Evolutionary conservation across 164 flowering plant genomes (phyloP), one percentile per base, ranked within the genome.

Genomic region (Vitis amurensis): DNA sequence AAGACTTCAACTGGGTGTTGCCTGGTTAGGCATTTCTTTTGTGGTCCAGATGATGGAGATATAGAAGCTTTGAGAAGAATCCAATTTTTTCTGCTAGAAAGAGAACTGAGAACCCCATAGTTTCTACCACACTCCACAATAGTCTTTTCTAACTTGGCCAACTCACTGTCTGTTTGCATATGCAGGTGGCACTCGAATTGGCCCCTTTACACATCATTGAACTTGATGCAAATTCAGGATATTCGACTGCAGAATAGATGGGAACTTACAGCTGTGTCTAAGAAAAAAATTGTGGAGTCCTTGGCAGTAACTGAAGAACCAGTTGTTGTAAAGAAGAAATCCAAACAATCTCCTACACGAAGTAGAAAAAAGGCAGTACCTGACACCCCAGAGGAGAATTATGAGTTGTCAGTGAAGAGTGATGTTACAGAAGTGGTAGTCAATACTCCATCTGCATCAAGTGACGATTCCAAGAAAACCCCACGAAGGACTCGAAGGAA

Each of bases 181-280:
- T 75, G 74, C 80, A 85, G 92, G 81, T 83, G 86, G 82, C 76
- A 80, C 5, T 71, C 71, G 13, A 75, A 67, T 70, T 79, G 75
- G 69, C 69, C 70, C 10, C 47, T 66, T 64, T 60, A 50, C 23
- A 67, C 70, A 8, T 66, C 79, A 9, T 62, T 70, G 23, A 74
- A 71, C 64, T 68, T 74, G 23, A 63, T 77, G 60, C 78, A 78
- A 23, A 56, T 81, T 76, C 76, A 68, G 65, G 74, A 61, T 68
- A 44, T 75, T 65, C 72, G 79, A 72, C 67, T 67, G 59, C 80
- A 51, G 6, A 75, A 47, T 66, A 82, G 80, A 59, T 77, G 81
- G 85, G 56, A 60, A 55, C 53, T 76, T 61, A 62, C 67, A 61
- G 86, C 87, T 11, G 65, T 72, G 12, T 61, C 82, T 16, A 81